Evolutionary conservation across 441 rosid genomes (phyloP), one percentile per base, ranked within the genome.

Genomic region (Theobroma grandiflorum): DNA sequence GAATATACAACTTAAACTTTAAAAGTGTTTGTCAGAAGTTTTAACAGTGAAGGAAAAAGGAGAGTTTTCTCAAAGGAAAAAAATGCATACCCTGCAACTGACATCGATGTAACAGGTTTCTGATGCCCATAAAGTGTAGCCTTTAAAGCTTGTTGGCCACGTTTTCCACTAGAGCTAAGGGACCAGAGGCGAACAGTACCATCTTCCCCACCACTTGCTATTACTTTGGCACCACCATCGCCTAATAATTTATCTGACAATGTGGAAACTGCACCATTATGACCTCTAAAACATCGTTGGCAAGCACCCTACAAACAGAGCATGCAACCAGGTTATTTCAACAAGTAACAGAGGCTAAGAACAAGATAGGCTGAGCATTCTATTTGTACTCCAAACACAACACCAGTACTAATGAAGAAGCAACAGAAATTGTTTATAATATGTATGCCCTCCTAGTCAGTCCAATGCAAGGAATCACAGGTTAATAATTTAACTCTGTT

Each of bases 151-250:
- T 85, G 91, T 8, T 85, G 91, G 22, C 94, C 87, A 62, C 89
- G 86, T 73, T 86, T 91, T 69, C 89, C 83, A 55, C 84, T 84
- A 67, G 96, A 90, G 74, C 79, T 75, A 78, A 93, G 91, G 63
- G 95, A 88, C 95, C 97, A 91, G 37, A 93, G 87, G 59, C 95
- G 90, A 84, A 93, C 85, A 14, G 94, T 90, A 38, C 90, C 89
- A 84, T 93, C 95, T 58, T 91, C 95, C 63, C 95, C 95, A 78
- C 97, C 94, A 74, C 94, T 93, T 64, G 93, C 93, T 85, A 93
- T 77, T 61, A 91, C 50, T 82, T 75, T 89, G 70, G 70, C 71
- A 80, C 33, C 72, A 40, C 77, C 85, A 79, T 89, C 89, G 67
- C 93, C 95, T 76, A 90, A 80, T 69, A 93, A 84, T 80, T 87